Conservation (phyloP, 768 basidiomycete species). For the Mycena kentingensis region DNA sequence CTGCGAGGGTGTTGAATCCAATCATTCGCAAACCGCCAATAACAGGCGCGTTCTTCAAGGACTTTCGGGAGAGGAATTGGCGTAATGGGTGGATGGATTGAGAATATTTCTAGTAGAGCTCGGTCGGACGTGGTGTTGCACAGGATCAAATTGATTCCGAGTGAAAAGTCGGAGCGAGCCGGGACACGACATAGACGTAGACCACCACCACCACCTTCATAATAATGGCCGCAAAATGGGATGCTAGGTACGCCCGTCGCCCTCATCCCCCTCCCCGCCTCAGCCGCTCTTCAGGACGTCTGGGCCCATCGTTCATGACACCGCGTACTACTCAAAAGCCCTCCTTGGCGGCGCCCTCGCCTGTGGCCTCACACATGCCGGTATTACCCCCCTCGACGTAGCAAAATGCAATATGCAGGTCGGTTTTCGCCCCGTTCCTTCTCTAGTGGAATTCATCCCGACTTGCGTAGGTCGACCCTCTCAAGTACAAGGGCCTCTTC, state of each 20-base stretch:
- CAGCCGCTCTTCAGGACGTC: slow-evolving; percentile 44
- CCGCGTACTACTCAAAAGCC: slow-evolving; percentile 78
- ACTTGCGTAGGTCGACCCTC: slow-evolving; percentile 64
- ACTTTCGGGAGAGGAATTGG: slow-evolving; percentile 29
- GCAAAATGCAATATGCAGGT: slow-evolving; percentile 94
- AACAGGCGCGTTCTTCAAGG: slow-evolving; percentile 40
- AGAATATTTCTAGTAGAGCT: too few species aligned
- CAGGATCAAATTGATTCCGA: too few species aligned
- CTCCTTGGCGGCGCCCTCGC: slow-evolving; percentile 88
- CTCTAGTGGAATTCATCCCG: neutral
- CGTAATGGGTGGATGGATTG: slow-evolving; percentile 15
- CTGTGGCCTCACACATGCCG: slow-evolving; percentile 87
- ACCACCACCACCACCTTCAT: too few species aligned
- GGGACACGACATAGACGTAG: too few species aligned
- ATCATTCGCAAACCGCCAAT: slow-evolving; percentile 34
- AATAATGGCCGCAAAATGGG: slow-evolving; percentile 79
- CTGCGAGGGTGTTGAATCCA: slow-evolving; percentile 36
- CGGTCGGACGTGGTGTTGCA: too few species aligned
- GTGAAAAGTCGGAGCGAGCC: too few species aligned
- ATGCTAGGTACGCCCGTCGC: slow-evolving; percentile 57
- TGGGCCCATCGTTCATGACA: slow-evolving; percentile 77
- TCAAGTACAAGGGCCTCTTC: slow-evolving; percentile 70
- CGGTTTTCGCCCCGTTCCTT: slow-evolving; percentile 24
- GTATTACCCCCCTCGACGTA: slow-evolving; percentile 84
- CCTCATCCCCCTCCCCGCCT: neutral